These are phyloP conservation scores for Fusarium sambucinum DNA, from an alignment of 2,329 filamentous ascomycete species.

Conservation along the genomic window DNA sequence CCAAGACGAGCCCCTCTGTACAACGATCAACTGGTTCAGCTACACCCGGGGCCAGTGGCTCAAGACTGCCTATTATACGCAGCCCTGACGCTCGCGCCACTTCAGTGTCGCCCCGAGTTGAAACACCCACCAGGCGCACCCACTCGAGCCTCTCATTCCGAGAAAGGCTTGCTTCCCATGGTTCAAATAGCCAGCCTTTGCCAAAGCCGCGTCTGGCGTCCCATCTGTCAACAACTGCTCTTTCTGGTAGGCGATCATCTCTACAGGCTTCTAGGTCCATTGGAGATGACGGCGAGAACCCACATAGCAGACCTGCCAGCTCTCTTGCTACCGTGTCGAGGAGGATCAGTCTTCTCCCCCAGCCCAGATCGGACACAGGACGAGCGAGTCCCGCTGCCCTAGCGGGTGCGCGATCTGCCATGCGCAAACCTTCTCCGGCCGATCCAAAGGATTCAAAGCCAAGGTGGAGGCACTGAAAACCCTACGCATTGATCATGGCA, in stretches of 20 bases:
- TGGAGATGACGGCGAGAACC: conserved; percentile 48
- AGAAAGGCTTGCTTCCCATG: conserved; percentile 64
- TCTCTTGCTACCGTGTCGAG: conserved; percentile 64
- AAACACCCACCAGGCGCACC: conserved; percentile 60
- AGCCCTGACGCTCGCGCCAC: conserved; percentile 61
- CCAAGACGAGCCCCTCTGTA: conserved; percentile 59
- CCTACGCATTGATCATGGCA: background rate
- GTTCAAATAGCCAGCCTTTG: conserved; percentile 61
- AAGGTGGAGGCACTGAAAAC: conserved; percentile 59
- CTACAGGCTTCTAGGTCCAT: conserved; percentile 61
- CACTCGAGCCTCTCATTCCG: conserved; percentile 65
- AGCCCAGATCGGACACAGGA: conserved; percentile 59
- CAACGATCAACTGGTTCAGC: conserved; percentile 59
- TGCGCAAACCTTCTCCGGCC: conserved; percentile 47
- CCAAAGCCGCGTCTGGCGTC: conserved; percentile 59
- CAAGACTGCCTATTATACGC: conserved; percentile 63
- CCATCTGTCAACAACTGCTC: conserved; percentile 59
- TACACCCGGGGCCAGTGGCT: conserved; percentile 57
- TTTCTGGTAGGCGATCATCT: conserved; percentile 65
- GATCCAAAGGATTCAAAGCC: conserved; percentile 60
- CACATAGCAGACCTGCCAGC: conserved; percentile 64
- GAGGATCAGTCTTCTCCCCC: conserved; percentile 67
- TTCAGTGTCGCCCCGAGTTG: conserved; percentile 62
- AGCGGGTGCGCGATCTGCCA: conserved; percentile 57
- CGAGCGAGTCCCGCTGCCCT: conserved; percentile 63